phyloP scores from a whole-genome alignment of 176 grass and related monocot genomes.

The Hsuehochloa calcarea region DNA sequence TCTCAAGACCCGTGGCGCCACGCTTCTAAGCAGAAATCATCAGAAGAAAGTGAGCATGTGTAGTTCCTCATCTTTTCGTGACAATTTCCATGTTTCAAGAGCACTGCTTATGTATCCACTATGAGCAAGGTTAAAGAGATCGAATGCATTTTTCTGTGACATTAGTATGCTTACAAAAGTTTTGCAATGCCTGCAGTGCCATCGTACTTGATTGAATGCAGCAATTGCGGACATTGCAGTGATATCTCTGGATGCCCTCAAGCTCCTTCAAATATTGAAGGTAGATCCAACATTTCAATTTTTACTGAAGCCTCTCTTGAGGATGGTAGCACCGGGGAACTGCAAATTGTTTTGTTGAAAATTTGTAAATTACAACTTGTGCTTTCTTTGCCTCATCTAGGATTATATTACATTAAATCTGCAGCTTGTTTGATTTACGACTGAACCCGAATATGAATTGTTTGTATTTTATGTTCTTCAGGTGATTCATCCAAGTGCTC shows the following conservation, averaged over 20 bases:
- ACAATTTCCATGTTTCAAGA: slow-evolving; percentile 4
- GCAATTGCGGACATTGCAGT: slow-evolving; percentile 84
- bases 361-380: not conserved
- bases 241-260: slow-evolving; percentile 95
- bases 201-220: slow-evolving; percentile 85
- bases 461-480: slow-evolving; percentile 29
- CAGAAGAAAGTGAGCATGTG: slow-evolving; percentile 61
- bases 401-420: not conserved
- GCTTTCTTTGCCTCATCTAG: not conserved
- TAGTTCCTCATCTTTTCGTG: not conserved
- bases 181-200: slow-evolving; percentile 61
- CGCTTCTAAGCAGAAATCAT: slow-evolving; percentile 94
- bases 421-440: not conserved
- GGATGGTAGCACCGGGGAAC: not conserved
- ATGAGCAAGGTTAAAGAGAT: not conserved
- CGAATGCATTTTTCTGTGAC: slow-evolving; percentile 1
- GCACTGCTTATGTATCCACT: not conserved
- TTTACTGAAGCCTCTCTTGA: slow-evolving; percentile 9
- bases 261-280: slow-evolving; percentile 84
- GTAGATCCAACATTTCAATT: slow-evolving; percentile 40
- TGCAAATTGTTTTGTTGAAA: not conserved
- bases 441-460: not conserved
- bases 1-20: slow-evolving; percentile 97
- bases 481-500: slow-evolving; percentile 85
- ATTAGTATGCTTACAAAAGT: slow-evolving; percentile 12